Base-by-base conservation (phyloP, 2,329 filamentous ascomycete species). In the Pleochaeta shiraiana region DNA sequence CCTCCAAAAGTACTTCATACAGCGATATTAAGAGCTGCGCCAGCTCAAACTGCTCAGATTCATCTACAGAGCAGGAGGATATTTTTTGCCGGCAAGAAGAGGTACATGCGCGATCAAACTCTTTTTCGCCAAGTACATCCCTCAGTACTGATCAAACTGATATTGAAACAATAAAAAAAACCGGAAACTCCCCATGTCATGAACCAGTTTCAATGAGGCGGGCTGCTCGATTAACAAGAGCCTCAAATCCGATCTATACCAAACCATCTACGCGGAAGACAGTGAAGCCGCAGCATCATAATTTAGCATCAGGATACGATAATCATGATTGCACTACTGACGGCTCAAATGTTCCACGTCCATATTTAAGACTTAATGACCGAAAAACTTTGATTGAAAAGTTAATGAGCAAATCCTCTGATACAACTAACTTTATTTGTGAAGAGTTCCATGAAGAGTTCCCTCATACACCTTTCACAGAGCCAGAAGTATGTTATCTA, bases 51-150 rank as follows among this genome's bases (percentile, higher is more conserved):
- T 33, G 21, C n/a, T 59, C 55, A 21, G 55, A 59, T 30, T 28
- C 28, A 4, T 21, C 53, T 4, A 57, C 24, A 30, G 53, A 57
- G 28, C 30, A 59, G 7, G 55, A 59, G 1, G 55, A 59, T 5
- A 59, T 59, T 19, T 59, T 59, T 34, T 59, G 55, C 34, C 55
- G n/a, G 31, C 55, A 59, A 21, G 19, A 31, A 34, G 55, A 59
- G 34, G 19, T n/a, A n/a, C 26, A 19, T n/a, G 55, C 12, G 21
- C 26, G 55, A 59, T 34, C 19, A 30, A 59, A 59, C 34, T 63
- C 61, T 31, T 53, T 63, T 43, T 63, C 61, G 12, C 61, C 61
- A 7, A 63, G 61, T 19, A 63, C 61, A 14, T 50, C 61, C 21
- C 39, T 63, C 43, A 63, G 61, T 34, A 63, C 31, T 26, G 61